Percentiles rank a stretch among this genome's conserved stretches.
Conservation (phyloP, 1,139 yeast genomes). For the Kluyveromyces sp. region DNA sequence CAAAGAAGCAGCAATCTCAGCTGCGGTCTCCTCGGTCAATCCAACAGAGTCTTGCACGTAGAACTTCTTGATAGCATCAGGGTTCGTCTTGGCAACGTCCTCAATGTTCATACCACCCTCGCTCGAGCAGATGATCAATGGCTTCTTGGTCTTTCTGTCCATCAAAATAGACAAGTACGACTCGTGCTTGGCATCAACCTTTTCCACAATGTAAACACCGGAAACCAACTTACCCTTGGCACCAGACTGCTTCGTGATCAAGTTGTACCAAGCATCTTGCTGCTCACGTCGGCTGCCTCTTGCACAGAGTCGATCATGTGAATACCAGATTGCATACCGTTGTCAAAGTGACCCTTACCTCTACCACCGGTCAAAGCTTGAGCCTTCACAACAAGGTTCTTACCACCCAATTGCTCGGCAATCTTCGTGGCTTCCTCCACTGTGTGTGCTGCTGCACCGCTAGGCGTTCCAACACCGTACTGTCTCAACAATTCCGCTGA, state of each 20-base stretch:
- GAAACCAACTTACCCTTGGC: conserved; percentile 95
- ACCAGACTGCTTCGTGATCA: conserved; percentile 97
- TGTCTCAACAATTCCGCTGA: conserved; percentile 76
- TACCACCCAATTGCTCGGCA: conserved; percentile 60
- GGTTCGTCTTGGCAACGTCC: conserved; percentile 91
- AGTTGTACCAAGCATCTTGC: conserved; percentile 84
- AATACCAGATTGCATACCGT: conserved; percentile 95
- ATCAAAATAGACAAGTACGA: conserved; percentile 90
- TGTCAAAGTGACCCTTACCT: conserved; percentile 97
- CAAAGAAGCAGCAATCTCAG: conserved; percentile 66
- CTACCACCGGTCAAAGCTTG: conserved; percentile 99
- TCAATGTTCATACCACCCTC: conserved; percentile 99
- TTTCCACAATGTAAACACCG: conserved; percentile 92
- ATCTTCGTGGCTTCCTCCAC: conserved; percentile 80
- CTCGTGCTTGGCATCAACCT: conserved; percentile 89
- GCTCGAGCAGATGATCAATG: conserved; percentile 90
- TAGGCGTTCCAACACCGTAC: conserved; percentile 88
- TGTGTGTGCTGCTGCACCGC: conserved; percentile 85
- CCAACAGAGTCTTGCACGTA: conserved; percentile 69
- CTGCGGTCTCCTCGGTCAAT: conserved; percentile 71
- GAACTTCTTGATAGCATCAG: conserved; percentile 87
- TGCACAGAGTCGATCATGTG: conserved; percentile 78
- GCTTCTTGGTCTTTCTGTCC: conserved; percentile 88
- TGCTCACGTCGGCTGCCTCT: conserved; percentile 81
- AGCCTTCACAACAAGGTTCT: conserved; percentile 90